These are phyloP conservation scores for Cryptococcus sp. DNA, from an alignment of 1,284 basidiomycete species.

Conservation along the genomic window DNA sequence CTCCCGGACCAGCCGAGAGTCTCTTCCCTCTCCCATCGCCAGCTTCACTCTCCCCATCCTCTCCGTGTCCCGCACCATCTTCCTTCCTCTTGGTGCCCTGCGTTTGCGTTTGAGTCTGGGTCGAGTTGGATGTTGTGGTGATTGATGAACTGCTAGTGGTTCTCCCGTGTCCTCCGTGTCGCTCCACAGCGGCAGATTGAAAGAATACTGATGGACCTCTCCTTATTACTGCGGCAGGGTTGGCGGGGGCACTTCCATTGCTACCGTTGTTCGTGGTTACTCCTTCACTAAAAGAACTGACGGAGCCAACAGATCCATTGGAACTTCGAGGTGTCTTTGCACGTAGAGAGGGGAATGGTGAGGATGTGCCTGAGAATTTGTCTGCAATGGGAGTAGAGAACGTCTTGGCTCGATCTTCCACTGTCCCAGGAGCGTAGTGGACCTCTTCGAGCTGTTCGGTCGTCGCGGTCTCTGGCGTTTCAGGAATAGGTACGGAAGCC, in stretches of 20 bases:
- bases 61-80: slow-evolving; percentile 12
- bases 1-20: slow-evolving; percentile 37
- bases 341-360: slow-evolving; percentile 24
- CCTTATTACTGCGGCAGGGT: slow-evolving; percentile 32
- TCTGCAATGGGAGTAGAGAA: slow-evolving; percentile 52
- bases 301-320: slow-evolving; percentile 12
- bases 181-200: slow-evolving; percentile 23
- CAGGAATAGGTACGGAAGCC: slow-evolving; percentile 2
- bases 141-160: slow-evolving; percentile 7
- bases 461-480: slow-evolving; percentile 9
- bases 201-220: slow-evolving; percentile 45
- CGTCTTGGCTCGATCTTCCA: slow-evolving; percentile 31
- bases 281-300: slow-evolving; percentile 7
- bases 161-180: slow-evolving; percentile 12
- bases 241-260: slow-evolving; percentile 8
- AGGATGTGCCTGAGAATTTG: slow-evolving; percentile 36
- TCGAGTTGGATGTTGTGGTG: neutral
- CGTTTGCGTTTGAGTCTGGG: neutral
- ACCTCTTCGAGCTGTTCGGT: slow-evolving; percentile 25
- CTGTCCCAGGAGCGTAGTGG: slow-evolving; percentile 38
- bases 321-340: slow-evolving; percentile 18
- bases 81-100: slow-evolving; percentile 37
- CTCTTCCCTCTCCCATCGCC: slow-evolving; percentile 27
- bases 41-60: slow-evolving; percentile 6
- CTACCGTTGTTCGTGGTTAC: slow-evolving; percentile 1